Percentiles rank a stretch among this genome's conserved stretches.
These are phyloP conservation scores for Serendipita sp. DNA, from an alignment of 768 basidiomycete genomes.

Conservation along the genomic window DNA sequence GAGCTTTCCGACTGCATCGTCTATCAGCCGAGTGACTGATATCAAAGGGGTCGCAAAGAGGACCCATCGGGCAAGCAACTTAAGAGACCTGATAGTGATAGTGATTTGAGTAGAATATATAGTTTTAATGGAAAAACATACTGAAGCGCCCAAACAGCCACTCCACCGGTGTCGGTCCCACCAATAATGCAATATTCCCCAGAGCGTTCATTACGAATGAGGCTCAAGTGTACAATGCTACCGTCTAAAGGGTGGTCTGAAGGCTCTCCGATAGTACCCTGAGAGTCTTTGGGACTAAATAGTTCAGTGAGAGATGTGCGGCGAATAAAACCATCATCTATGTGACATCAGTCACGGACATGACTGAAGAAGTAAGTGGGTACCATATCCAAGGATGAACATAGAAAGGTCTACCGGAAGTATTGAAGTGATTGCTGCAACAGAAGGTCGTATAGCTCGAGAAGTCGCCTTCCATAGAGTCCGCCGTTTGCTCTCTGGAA, in stretches of 20 bases:
- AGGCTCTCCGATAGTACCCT: constrained; percentile 12
- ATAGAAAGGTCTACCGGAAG: constrained; percentile 41
- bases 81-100: constrained; percentile 35
- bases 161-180: constrained; percentile 61
- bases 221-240: constrained; percentile 32
- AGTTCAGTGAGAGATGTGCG: constrained; percentile 15
- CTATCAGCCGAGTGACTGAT: constrained; percentile 38
- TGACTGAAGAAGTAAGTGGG: constrained; percentile 13
- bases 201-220: constrained; percentile 40
- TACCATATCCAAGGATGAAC: constrained; percentile 51
- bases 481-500: background rate
- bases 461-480: background rate
- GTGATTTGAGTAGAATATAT: background rate
- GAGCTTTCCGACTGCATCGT: constrained; percentile 37
- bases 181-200: constrained; percentile 50
- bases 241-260: constrained; percentile 27
- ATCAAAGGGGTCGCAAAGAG: constrained; percentile 51
- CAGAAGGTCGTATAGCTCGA: background rate
- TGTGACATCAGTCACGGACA: background rate
- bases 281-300: constrained; percentile 13
- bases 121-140: constrained; percentile 19
- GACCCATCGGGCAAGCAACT: constrained; percentile 53
- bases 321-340: constrained; percentile 19
- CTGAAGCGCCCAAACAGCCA: constrained; percentile 57
- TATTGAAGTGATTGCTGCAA: constrained; percentile 21